Base-by-base conservation (phyloP, 106 monocot species). In the Iris macrosiphon region DNA sequence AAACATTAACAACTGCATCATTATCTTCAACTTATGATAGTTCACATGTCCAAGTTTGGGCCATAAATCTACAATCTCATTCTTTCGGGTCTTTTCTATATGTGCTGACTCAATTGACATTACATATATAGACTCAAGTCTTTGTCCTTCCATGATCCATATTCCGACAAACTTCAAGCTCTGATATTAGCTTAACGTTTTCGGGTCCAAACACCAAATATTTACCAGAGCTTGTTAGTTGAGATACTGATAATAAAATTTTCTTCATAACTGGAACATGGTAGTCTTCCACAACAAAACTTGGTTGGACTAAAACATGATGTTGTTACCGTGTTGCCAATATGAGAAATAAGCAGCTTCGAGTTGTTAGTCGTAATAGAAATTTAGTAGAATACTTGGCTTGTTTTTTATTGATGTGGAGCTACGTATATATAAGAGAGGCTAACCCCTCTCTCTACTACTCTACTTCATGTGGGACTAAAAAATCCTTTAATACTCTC, bases 231-330 rank as follows among this genome's bases (percentile, higher is more conserved):
- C 2, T 14, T 25, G 50, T 51, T 8, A 51, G 15, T 12, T 51
- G 50, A 28, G 27, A 9, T 51, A 51, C 3, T 0, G 50, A 51
- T 5, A 51, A 3, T 7, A 51, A 28, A 16, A 28, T 51, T 16
- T 51, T 51, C 50, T 51, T 51, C 27, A 51, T 51, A 4, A 25
- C 26, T 11, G 11, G 27, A 3, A 51, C 27, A 28, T 51, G 50
- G 14, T 29, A 29, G 11, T 28, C 50, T 51, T 51, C 29, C 10
- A 8, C 1, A 51, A 4, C 1, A 7, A 27, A 4, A 51, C 25
- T n/a, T 51, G 3, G 2, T 26, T 25, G 29, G 4, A 28, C 20
- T 30, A 28, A 4, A 28, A 7, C 14, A 1, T n/a, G 50, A 28
- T 28, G 26, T 2, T 3, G 10, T n/a, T 4, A 5, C 16, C 15